Base-by-base conservation (phyloP, 1,284 basidiomycete species). In the Cystobasidiaceae sp. region DNA sequence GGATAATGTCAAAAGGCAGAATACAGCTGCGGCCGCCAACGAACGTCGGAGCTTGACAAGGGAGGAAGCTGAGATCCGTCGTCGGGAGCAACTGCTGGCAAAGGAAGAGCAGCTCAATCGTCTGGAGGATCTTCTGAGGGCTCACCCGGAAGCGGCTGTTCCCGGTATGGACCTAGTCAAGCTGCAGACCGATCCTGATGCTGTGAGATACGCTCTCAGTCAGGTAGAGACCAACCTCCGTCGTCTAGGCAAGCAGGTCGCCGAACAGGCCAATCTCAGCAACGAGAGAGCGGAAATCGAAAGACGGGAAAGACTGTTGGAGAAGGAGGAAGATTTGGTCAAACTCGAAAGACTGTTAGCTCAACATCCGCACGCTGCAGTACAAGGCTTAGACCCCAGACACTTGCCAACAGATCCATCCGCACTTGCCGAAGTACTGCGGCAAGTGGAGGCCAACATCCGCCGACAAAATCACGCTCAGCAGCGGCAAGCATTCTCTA, bases 211-310 rank as follows among this genome's bases (percentile, higher is more conserved):
- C 17, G 61, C 50, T 23, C 21, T 64, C 9, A 15, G 51, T n/a
- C 43, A 28, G 6, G 61, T 64, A 7, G 61, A 64, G 43, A 52
- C 33, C 39, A 56, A 55, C 43, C 46, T 64, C 17, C 19, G 54
- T 21, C 37, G 39, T 4, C 28, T 33, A 21, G 21, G 54, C 17
- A 25, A 28, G 41, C 41, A 43, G 8, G n/a, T 39, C 11, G n/a
- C 37, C 37, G 45, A 48, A 21, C n/a, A 57, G 33, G 52, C 46
- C 19, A 34, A 49, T 7, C 28, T 13, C 11, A 28, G 25, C n/a
- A 48, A 23, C 19, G 43, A 48, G 45, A 44, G 23, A 19, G 61
- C 23, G 41, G 28, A 27, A 32, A 28, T 56, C 17, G 32, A 21
- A 23, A 21, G 51, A 27, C 46, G 39, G 21, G 43, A 46, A 25